These are phyloP conservation scores for Gypsophila paniculata DNA, from an alignment of 179 eudicot species.

Conservation along the genomic window DNA sequence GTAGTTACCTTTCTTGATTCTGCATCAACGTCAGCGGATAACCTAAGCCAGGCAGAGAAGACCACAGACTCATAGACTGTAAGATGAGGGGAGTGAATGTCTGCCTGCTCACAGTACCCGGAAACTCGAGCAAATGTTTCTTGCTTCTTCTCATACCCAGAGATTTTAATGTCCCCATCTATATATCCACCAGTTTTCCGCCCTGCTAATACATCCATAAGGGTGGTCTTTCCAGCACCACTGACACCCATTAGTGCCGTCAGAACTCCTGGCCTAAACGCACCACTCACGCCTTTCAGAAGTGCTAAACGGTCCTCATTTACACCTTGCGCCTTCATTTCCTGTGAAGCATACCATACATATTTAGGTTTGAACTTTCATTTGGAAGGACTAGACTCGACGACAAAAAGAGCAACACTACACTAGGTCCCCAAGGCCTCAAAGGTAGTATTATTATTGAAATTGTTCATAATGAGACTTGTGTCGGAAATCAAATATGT, in stretches of 20 bases:
- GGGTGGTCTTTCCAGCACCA: slow-evolving; percentile 82
- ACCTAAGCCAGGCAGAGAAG: slow-evolving; percentile 74
- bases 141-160: slow-evolving; percentile 71
- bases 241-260: slow-evolving; percentile 83
- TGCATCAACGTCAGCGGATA: slow-evolving; percentile 53
- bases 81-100: slow-evolving; percentile 77
- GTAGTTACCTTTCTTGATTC: slow-evolving; percentile 44
- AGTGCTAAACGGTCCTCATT: slow-evolving; percentile 51
- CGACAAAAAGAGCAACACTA: not conserved
- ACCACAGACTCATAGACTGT: slow-evolving; percentile 60
- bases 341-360: slow-evolving; percentile 32
- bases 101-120: slow-evolving; percentile 72
- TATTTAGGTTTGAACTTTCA: slow-evolving; percentile 5
- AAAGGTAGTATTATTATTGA: too few species aligned
- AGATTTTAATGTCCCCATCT: slow-evolving; percentile 62
- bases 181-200: slow-evolving; percentile 76
- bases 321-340: slow-evolving; percentile 63
- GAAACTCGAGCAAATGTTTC: slow-evolving; percentile 76
- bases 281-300: slow-evolving; percentile 71
- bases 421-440: too few species aligned
- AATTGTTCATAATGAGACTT: not conserved
- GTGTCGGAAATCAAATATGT: too few species aligned
- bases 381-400: not conserved
- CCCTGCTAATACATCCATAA: slow-evolving; percentile 80
- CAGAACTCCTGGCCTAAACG: slow-evolving; percentile 73